Evolutionary conservation across 1,284 basidiomycete genomes (phyloP).

Genomic region (Marasmius oreades): DNA sequence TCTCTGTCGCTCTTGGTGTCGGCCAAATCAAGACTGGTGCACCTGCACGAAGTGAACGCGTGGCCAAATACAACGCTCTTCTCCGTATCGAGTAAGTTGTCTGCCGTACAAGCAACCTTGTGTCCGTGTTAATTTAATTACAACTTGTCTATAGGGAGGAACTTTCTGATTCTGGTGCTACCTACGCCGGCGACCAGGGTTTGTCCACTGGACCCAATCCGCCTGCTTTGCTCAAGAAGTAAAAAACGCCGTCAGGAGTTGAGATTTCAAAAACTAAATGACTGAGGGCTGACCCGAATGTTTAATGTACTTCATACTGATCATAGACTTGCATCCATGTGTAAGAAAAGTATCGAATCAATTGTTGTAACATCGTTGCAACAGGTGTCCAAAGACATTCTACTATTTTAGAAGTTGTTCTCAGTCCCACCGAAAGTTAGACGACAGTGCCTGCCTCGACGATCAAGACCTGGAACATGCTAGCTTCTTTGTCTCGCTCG

Average conservation of each 20-base stretch:
- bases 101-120: not conserved
- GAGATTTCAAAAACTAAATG: not conserved
- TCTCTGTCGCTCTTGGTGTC: constrained; percentile 89
- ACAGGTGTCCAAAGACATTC: not conserved
- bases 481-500: too few species aligned
- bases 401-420: too few species aligned
- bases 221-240: constrained; percentile 75
- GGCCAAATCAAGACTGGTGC: constrained; percentile 99
- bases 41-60: constrained; percentile 89
- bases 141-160: constrained; percentile 60
- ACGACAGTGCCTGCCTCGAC: too few species aligned
- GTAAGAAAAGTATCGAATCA: constrained; percentile 3
- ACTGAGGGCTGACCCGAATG: not conserved
- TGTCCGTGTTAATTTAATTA: not conserved
- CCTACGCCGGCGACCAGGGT: constrained; percentile 78
- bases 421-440: too few species aligned
- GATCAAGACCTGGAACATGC: too few species aligned
- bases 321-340: constrained; percentile 8
- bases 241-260: constrained; percentile 20
- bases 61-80: constrained; percentile 90
- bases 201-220: constrained; percentile 72
- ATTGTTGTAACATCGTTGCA: not conserved
- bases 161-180: constrained; percentile 55
- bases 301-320: constrained; percentile 3
- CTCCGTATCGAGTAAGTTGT: constrained; percentile 83